Evolutionary conservation across 768 basidiomycete species (phyloP), one percentile per base, ranked within the genome.

Genomic region (Kwoniella shandongensis): DNA sequence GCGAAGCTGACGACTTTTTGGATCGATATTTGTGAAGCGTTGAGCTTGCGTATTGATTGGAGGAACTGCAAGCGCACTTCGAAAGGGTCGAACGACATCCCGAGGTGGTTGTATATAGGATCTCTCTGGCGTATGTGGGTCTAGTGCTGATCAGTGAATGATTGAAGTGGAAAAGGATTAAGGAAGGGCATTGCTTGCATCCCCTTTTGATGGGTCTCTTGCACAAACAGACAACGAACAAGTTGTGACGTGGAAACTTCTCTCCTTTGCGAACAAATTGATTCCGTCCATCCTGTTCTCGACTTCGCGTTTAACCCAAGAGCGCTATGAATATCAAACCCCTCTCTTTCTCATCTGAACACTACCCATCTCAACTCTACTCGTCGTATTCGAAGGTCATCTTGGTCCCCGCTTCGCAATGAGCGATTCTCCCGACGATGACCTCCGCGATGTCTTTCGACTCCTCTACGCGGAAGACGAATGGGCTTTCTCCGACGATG

Each of bases 1-100:
- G 90, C 89, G 67, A 85, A 93, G 8, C 82, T 81, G 29, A 93
- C 91, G 32, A 88, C 87, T 74, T 87, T 89, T 76, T 89, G 88
- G 51, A 93, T 92, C 12, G 89, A 91, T 68, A 85, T 85, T 69
- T 91, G 89, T 26, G 89, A 88, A 81, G 88, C 88, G 65, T 84
- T 86, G 39, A 89, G 80, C 60, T 82, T 80, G 44, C 81, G 79
- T 42, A 89, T 77, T 29, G 84, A 79, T 17, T 80, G 75, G 1
- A 88, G 78, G 73, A 89, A 88, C 61, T 87, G 85, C 80, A 89
- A 84, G 56, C 86, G 81, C 26, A 69, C 66, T 60, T 76, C 74
- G 51, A 78, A 78, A 3, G 76, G 69, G 57, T 78, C 77, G 56
- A 75, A 73, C 1, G 75, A 73, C 45, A 47, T 36, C 10, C 22